Base-by-base conservation (phyloP, 345 rosid genomes). In the Populus alba region DNA sequence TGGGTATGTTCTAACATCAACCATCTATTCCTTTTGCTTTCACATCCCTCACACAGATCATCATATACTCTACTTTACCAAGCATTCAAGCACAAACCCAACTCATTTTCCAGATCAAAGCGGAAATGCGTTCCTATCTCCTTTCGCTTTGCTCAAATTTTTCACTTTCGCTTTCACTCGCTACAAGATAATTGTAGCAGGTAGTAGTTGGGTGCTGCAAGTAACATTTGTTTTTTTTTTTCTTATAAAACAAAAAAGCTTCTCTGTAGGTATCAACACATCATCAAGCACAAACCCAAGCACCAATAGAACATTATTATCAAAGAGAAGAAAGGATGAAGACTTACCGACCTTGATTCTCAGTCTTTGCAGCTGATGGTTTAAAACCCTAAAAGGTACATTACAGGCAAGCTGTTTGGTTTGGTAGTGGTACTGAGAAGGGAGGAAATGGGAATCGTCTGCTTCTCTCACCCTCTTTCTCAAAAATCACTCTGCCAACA, bases 1-100 rank as follows among this genome's bases (percentile, higher is more conserved):
- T 71, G 80, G 35, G 62, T 71, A 77, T 77, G 80, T 69, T 71
- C 63, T 23, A n/a, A 70, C 80, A 77, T 62, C 16, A 77, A 39
- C 79, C 79, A 77, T 61, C 51, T 72, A 72, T 47, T 77, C 23
- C n/a, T 74, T 62, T 6, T 61, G 29, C 43, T 71, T 61, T 47
- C 71, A 72, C 45, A 51, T 22, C 62, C 77, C 73, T 79, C 35
- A 33, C 68, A 25, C 38, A 18, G 33, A 78, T 72, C 72, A 78
- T 59, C 45, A 41, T 41, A 66, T 41, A n/a, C 55, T 38, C 57
- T 66, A 66, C 65, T 33, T 51, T 17, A 72, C 31, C 66, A 72
- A 67, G 8, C 73, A 73, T 66, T 17, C 72, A 51, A 79, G 45
- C 25, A 49, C 61, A 57, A 70, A 55, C 41, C 75, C 68, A 78